Conservation (phyloP, 805 yeast species). For the Barnettozyma pratensis region DNA sequence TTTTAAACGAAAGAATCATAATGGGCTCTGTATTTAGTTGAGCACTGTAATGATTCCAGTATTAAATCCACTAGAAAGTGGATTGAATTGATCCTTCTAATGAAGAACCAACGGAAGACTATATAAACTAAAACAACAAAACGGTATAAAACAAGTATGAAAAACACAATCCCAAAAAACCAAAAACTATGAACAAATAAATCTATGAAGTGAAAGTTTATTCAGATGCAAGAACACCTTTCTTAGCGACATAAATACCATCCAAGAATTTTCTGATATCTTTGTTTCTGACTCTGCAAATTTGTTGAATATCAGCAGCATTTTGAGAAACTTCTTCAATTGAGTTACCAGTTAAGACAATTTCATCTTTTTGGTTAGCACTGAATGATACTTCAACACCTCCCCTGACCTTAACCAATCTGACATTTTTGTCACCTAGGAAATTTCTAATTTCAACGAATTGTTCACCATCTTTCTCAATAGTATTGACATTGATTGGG, state of each 20-base stretch:
- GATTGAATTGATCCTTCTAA: not conserved
- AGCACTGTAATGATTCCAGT: constrained; percentile 12
- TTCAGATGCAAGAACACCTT: constrained; percentile 72
- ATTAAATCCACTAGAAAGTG: not conserved
- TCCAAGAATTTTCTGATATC: constrained; percentile 99
- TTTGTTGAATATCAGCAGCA: constrained; percentile 97
- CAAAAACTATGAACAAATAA: not conserved
- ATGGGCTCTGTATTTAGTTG: constrained; percentile 13
- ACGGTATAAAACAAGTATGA: constrained; percentile 1
- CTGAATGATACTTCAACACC: constrained; percentile 88
- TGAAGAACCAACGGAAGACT: not conserved
- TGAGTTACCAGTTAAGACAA: constrained; percentile 89
- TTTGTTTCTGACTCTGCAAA: constrained; percentile 98
- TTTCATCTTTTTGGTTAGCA: constrained; percentile 87
- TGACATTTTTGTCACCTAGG: constrained; percentile 98
- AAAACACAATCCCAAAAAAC: not conserved
- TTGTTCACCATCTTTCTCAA: constrained; percentile 68
- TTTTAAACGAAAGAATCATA: constrained; percentile 8
- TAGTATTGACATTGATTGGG: constrained; percentile 97
- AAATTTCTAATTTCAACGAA: constrained; percentile 97
- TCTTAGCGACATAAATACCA: constrained; percentile 98
- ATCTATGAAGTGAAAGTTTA: constrained; percentile 14
- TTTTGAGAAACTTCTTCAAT: constrained; percentile 96
- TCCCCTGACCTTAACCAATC: constrained; percentile 77
- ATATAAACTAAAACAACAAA: not conserved